Evolutionary conservation across 2,329 filamentous ascomycete genomes (phyloP).

Genomic region (Madurella fahalii): DNA sequence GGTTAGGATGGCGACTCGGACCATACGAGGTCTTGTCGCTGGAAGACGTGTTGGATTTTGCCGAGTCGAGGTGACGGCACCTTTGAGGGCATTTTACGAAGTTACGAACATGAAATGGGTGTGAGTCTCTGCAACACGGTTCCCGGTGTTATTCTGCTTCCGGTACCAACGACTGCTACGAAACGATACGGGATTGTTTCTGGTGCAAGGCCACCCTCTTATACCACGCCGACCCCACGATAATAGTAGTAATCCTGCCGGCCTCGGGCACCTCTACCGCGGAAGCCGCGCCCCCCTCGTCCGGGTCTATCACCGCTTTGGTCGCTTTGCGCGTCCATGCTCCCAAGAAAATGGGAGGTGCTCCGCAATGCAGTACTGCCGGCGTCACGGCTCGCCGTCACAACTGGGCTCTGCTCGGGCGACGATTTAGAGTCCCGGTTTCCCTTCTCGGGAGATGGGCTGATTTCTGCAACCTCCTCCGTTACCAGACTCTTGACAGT

Average conservation of each 20-base stretch:
- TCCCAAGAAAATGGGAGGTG: background rate
- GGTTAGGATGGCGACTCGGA: slow-evolving; percentile 37
- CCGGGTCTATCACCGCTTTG: too few species aligned
- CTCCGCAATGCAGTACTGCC: background rate
- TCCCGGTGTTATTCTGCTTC: too few species aligned
- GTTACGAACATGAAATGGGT: too few species aligned
- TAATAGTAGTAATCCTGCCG: background rate
- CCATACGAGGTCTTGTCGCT: slow-evolving; percentile 42
- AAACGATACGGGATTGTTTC: too few species aligned
- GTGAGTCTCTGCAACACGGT: too few species aligned
- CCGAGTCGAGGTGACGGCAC: slow-evolving; percentile 31
- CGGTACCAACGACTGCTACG: too few species aligned
- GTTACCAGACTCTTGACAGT: background rate
- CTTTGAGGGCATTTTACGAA: too few species aligned
- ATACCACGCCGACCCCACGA: too few species aligned
- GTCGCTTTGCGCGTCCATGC: background rate
- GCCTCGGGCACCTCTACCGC: background rate
- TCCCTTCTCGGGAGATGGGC: background rate
- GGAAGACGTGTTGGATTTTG: slow-evolving; percentile 44
- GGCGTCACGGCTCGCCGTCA: background rate
- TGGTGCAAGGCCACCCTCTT: too few species aligned
- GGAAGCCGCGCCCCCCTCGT: background rate
- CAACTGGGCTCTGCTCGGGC: background rate
- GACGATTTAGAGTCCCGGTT: background rate
- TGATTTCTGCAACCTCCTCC: background rate